Conservation (phyloP, 352 stramenopile species). For the Albugo laibachii region DNA sequence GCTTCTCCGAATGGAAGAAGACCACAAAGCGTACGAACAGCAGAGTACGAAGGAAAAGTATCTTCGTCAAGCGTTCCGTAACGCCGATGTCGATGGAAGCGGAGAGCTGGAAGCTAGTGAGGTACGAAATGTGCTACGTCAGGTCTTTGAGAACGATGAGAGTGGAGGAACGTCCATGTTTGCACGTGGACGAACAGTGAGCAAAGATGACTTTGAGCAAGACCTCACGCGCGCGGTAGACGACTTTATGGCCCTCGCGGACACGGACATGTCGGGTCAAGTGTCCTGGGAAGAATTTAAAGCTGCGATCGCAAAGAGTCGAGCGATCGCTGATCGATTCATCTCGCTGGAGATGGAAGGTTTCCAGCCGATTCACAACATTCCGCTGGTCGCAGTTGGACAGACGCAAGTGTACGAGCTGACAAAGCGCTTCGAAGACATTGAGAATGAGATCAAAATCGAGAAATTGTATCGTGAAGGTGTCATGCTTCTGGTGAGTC, state of each 20-base stretch:
- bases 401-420: conserved; percentile 65
- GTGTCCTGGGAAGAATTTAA: conserved; percentile 81
- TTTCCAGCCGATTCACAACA: conserved; percentile 35
- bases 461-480: conserved; percentile 45
- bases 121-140: conserved; percentile 42
- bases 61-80: conserved; percentile 49
- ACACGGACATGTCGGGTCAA: conserved; percentile 53
- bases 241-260: conserved; percentile 57
- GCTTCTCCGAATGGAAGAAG: conserved; percentile 39
- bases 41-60: conserved; percentile 78
- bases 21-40: conserved; percentile 43
- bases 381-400: conserved; percentile 43
- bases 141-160: conserved; percentile 53
- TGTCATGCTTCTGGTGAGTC: conserved; percentile 38
- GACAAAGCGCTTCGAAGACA: conserved; percentile 44
- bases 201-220: conserved; percentile 15
- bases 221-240: conserved; percentile 38
- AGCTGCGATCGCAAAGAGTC: conserved; percentile 55
- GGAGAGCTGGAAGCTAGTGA: conserved; percentile 60
- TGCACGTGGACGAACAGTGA: conserved; percentile 18
- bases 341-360: conserved; percentile 63
- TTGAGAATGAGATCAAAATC: conserved; percentile 45
- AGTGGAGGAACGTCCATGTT: conserved; percentile 8
- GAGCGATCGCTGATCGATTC: conserved; percentile 38
- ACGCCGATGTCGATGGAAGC: conserved; percentile 51